Conservation (phyloP, 192 early-diverging fungal species). For the Mortierella alpina region DNA sequence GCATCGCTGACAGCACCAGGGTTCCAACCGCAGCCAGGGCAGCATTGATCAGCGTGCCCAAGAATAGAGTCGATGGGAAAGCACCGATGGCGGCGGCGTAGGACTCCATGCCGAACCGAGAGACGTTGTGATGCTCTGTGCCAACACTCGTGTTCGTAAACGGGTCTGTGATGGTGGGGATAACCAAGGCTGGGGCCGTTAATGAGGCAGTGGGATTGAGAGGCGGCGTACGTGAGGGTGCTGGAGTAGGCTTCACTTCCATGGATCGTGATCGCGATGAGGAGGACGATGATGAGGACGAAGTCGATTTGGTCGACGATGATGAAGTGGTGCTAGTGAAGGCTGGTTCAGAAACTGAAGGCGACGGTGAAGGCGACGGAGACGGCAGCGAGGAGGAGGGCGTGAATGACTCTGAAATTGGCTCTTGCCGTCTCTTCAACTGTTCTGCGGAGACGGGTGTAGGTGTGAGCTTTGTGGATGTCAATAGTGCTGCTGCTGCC, state of each 20-base stretch:
- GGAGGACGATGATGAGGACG: not conserved
- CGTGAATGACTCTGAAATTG: no score
- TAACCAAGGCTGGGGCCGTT: conserved; percentile 12
- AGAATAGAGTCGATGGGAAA: conserved; percentile 23
- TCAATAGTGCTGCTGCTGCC: not conserved
- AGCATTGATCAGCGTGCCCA: conserved; percentile 32
- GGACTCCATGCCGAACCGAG: conserved; percentile 42
- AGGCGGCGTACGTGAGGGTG: not conserved
- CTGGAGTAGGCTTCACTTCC: not conserved
- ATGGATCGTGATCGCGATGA: not conserved
- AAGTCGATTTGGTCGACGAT: not conserved
- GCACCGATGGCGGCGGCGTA: conserved; percentile 48
- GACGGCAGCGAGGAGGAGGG: no score
- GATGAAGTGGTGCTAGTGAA: conserved; percentile 16
- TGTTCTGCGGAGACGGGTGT: not conserved
- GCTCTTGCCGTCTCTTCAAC: no score
- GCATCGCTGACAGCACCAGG: conserved; percentile 12
- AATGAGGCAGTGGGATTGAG: not conserved
- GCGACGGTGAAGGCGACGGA: no score
- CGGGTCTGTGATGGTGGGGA: conserved; percentile 28
- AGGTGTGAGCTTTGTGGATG: not conserved
- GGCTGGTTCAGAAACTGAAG: no score
- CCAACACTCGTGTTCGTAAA: conserved; percentile 18
- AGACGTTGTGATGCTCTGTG: conserved; percentile 23
- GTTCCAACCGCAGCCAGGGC: conserved; percentile 11